Percentiles rank a stretch among this genome's conserved stretches.
Evolutionary conservation across 176 grass and related monocot species (phyloP).

Genomic region (Poa pratensis): DNA sequence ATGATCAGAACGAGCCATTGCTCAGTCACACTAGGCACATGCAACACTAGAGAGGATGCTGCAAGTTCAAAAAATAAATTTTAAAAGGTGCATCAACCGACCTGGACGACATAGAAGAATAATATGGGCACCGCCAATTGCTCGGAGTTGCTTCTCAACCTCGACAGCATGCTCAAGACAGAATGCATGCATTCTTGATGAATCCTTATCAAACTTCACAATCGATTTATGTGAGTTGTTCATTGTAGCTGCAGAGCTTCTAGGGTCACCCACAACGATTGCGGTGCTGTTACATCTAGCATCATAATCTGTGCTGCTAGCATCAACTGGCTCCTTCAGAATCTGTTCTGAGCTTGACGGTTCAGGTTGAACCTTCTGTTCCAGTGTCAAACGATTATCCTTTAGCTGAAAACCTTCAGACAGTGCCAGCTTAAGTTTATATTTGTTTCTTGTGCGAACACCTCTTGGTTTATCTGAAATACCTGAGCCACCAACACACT

Average conservation of each 20-base stretch:
- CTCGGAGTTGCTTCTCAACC: constrained; percentile 78
- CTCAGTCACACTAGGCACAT: background rate
- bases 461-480: constrained; percentile 44
- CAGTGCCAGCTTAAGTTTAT: constrained; percentile 60
- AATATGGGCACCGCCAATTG: constrained; percentile 75
- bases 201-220: constrained; percentile 83
- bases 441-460: constrained; percentile 55
- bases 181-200: constrained; percentile 94
- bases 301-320: constrained; percentile 33
- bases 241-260: constrained; percentile 23
- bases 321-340: constrained; percentile 25
- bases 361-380: constrained; percentile 55
- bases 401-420: constrained; percentile 57
- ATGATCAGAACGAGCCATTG: background rate
- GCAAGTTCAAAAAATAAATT: background rate
- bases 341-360: constrained; percentile 48
- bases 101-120: constrained; percentile 90
- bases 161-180: constrained; percentile 95
- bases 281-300: constrained; percentile 36
- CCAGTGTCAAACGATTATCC: constrained; percentile 39
- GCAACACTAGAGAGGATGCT: constrained; percentile 2
- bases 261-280: constrained; percentile 37
- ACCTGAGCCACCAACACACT: constrained; percentile 40
- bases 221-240: constrained; percentile 35
- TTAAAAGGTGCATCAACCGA: constrained; percentile 44